Conservation (phyloP, 176 grass and related monocot genomes). For the Avena sativa region DNA sequence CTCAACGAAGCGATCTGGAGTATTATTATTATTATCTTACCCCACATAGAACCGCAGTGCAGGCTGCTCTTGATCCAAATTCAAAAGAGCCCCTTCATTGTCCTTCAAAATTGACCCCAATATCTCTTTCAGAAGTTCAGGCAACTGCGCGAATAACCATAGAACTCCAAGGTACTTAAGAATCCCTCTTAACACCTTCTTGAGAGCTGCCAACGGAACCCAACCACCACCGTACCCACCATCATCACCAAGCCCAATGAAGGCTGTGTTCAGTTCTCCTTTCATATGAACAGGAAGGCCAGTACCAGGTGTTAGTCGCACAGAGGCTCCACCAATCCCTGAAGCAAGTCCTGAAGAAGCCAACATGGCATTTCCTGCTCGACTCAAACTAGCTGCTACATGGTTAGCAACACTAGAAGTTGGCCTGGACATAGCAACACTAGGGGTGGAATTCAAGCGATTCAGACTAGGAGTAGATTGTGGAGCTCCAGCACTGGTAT, state of each 20-base stretch:
- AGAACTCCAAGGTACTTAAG: conserved; percentile 99
- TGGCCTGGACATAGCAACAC: conserved; percentile 64
- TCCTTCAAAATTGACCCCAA: conserved; percentile 98
- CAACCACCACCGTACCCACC: conserved; percentile 98
- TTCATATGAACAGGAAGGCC: conserved; percentile 91
- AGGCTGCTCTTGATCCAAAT: conserved; percentile 99
- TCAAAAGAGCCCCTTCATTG: conserved; percentile 95
- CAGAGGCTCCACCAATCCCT: conserved; percentile 78
- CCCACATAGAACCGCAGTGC: conserved; percentile 98
- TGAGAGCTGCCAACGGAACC: conserved; percentile 96
- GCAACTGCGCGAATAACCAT: conserved; percentile 99
- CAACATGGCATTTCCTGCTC: conserved; percentile 76
- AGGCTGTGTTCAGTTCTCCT: conserved; percentile 97
- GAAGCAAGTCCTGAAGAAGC: conserved; percentile 76
- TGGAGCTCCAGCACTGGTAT: conserved; percentile 56
- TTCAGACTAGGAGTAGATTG: conserved; percentile 52
- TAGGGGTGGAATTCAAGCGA: conserved; percentile 57
- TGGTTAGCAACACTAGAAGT: conserved; percentile 75
- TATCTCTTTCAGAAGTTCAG: conserved; percentile 98
- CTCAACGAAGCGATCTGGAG: neutral
- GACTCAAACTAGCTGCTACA: conserved; percentile 71
- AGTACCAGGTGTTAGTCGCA: conserved; percentile 74
- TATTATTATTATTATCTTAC: conserved; percentile 52
- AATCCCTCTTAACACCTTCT: conserved; percentile 96
- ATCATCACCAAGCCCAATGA: conserved; percentile 99